phyloP scores from a whole-genome alignment of 495 filamentous ascomycete species.

The Lichenothelia convexa region DNA sequence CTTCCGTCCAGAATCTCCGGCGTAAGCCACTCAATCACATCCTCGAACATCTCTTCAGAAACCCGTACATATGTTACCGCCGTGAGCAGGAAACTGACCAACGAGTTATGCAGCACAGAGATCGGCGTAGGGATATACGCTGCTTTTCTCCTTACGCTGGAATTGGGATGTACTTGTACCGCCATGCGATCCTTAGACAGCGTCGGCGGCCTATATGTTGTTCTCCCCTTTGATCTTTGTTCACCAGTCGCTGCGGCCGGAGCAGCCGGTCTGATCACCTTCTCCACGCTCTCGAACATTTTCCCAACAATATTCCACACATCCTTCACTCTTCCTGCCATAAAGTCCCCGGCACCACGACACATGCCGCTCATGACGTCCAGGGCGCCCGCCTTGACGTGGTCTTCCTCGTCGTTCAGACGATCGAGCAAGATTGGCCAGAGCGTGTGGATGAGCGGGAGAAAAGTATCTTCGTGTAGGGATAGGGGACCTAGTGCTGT shows the following conservation, averaged over 20 bases:
- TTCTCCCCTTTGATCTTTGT: slow-evolving; percentile 2
- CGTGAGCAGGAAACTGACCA: slow-evolving; percentile 31
- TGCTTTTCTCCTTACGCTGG: slow-evolving; percentile 5
- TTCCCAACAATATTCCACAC: slow-evolving; percentile 45
- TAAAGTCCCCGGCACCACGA: slow-evolving; percentile 58
- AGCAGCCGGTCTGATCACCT: too few species aligned
- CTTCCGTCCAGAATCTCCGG: slow-evolving; percentile 27
- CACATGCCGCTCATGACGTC: slow-evolving; percentile 45
- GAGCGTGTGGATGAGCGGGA: slow-evolving; percentile 74
- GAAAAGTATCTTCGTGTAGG: slow-evolving; percentile 57
- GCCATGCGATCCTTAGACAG: neutral
- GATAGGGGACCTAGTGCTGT: slow-evolving; percentile 50
- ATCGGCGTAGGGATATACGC: slow-evolving; percentile 31
- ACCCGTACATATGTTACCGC: slow-evolving; percentile 39
- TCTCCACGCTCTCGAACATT: slow-evolving; percentile 24
- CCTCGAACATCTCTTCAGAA: slow-evolving; percentile 46
- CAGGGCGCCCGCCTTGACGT: slow-evolving; percentile 51
- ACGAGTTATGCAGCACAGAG: slow-evolving; percentile 38
- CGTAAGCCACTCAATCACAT: slow-evolving; percentile 40
- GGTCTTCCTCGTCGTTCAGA: slow-evolving; percentile 56
- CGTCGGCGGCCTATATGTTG: neutral
- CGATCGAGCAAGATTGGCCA: slow-evolving; percentile 64
- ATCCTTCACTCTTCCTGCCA: slow-evolving; percentile 46
- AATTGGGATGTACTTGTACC: neutral
- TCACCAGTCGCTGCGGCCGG: too few species aligned